Conservation (phyloP, 306 rosid genomes). For the Medicago arabica region DNA sequence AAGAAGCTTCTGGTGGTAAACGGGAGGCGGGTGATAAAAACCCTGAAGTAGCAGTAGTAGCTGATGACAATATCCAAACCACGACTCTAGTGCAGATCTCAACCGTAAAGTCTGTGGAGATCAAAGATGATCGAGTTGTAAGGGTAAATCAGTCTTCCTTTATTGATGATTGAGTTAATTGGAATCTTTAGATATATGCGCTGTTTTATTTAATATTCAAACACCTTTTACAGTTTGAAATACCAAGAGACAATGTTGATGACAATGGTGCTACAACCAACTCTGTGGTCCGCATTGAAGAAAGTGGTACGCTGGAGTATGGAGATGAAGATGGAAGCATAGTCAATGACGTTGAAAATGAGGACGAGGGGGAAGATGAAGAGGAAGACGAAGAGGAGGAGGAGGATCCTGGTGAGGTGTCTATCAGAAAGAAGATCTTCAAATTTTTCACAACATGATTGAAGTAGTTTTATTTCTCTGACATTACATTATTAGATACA, state of each 20-base stretch:
- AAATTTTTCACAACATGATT: conserved; percentile 77
- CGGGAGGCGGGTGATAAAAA: conserved; percentile 44
- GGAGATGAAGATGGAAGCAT: conserved; percentile 57
- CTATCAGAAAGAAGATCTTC: conserved; percentile 73
- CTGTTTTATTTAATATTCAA: background rate
- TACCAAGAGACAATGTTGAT: conserved; percentile 47
- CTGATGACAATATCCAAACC: conserved; percentile 47
- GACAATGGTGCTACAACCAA: conserved; percentile 53
- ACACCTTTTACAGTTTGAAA: conserved; percentile 59
- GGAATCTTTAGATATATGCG: background rate
- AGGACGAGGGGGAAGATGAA: conserved; percentile 44
- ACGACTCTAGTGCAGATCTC: conserved; percentile 48
- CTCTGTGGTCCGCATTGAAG: conserved; percentile 52
- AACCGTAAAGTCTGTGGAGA: conserved; percentile 49
- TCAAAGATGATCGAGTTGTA: conserved; percentile 60
- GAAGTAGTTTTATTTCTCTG: conserved; percentile 29
- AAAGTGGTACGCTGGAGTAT: conserved; percentile 45
- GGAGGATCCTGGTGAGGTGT: conserved; percentile 61
- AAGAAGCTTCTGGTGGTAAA: conserved; percentile 50
- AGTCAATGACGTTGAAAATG: conserved; percentile 51
- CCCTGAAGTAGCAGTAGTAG: conserved; percentile 47
- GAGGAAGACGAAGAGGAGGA: conserved; percentile 54
- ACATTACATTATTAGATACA: conserved; percentile 3
- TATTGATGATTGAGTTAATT: conserved; percentile 26
- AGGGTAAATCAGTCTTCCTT: conserved; percentile 56